Percentiles rank a stretch among this genome's conserved stretches.
Evolutionary conservation across 495 filamentous ascomycete species (phyloP).

Genomic region (Pseudomonodictys pantanalensis): DNA sequence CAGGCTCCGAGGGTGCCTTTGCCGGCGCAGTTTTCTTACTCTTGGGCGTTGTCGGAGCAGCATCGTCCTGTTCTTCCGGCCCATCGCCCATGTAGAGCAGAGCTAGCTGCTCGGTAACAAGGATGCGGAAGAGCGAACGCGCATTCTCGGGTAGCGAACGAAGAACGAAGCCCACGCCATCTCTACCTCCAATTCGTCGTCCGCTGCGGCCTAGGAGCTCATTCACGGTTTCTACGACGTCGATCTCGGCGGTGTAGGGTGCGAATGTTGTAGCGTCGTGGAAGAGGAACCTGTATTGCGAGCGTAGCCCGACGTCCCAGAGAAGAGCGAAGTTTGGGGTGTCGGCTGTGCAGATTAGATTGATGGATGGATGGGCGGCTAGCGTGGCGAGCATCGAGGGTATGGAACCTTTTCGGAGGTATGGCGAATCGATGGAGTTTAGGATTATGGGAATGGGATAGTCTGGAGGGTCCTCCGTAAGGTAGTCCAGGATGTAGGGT

Average conservation of each 20-base stretch:
- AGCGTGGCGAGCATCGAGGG: constrained; percentile 76
- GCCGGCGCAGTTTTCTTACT: constrained; percentile 16
- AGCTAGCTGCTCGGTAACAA: constrained; percentile 79
- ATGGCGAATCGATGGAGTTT: constrained; percentile 77
- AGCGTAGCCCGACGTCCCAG: constrained; percentile 80
- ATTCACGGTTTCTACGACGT: constrained; percentile 83
- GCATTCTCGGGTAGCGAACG: constrained; percentile 90
- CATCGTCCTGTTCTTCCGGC: constrained; percentile 44
- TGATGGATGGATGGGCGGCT: constrained; percentile 68
- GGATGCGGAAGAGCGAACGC: constrained; percentile 73
- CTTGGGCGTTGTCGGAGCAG: constrained; percentile 31
- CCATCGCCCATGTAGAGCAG: constrained; percentile 27
- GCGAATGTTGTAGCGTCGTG: constrained; percentile 92
- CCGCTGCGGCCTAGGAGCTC: constrained; percentile 79
- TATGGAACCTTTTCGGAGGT: constrained; percentile 66
- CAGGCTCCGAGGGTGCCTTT: constrained; percentile 6
- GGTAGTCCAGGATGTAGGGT: constrained; percentile 57
- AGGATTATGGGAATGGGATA: constrained; percentile 65
- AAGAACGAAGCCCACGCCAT: constrained; percentile 88
- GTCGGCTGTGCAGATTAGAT: constrained; percentile 76
- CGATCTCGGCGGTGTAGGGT: constrained; percentile 66
- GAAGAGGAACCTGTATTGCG: constrained; percentile 79
- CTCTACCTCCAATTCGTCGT: constrained; percentile 79
- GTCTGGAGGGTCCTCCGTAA: constrained; percentile 49
- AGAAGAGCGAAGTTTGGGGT: constrained; percentile 81